Conservation (phyloP, 2,329 filamentous ascomycete genomes). For the Neurospora sp. region DNA sequence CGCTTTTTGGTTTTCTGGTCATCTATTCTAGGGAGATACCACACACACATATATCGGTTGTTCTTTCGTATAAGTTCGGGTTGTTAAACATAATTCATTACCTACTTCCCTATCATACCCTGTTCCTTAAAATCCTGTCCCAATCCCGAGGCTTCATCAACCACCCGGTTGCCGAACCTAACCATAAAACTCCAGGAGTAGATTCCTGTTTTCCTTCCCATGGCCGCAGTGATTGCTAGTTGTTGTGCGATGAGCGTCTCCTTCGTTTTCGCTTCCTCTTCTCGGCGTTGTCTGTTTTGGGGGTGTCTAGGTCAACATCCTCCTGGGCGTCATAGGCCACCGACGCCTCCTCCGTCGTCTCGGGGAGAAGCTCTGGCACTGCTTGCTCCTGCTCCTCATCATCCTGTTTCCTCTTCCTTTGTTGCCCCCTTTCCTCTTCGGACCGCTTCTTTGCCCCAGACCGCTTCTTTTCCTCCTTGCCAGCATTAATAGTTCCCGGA, state of each 20-base stretch:
- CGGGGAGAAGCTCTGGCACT: background rate
- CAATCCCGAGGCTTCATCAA: background rate
- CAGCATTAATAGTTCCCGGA: conserved; percentile 22
- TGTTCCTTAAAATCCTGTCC: background rate
- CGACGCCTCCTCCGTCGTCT: background rate
- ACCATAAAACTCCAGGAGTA: background rate
- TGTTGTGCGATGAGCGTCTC: background rate
- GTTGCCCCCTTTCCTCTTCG: background rate
- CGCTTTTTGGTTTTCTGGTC: background rate
- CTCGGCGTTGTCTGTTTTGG: background rate
- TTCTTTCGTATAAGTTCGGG: background rate
- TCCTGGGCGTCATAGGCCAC: background rate
- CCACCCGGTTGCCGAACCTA: background rate
- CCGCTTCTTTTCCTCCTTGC: background rate
- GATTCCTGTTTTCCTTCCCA: background rate
- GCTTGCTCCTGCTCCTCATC: background rate
- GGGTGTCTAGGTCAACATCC: background rate
- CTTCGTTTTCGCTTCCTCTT: background rate
- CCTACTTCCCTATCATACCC: background rate
- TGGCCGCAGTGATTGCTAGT: background rate
- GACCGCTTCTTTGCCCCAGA: background rate
- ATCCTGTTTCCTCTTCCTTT: background rate
- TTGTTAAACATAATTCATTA: background rate
- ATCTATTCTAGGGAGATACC: background rate
- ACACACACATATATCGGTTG: background rate